Percentiles rank a stretch among this genome's conserved stretches.
phyloP scores from a whole-genome alignment of 2,329 filamentous ascomycete genomes.

The Pseudogymnoascus sp. region DNA sequence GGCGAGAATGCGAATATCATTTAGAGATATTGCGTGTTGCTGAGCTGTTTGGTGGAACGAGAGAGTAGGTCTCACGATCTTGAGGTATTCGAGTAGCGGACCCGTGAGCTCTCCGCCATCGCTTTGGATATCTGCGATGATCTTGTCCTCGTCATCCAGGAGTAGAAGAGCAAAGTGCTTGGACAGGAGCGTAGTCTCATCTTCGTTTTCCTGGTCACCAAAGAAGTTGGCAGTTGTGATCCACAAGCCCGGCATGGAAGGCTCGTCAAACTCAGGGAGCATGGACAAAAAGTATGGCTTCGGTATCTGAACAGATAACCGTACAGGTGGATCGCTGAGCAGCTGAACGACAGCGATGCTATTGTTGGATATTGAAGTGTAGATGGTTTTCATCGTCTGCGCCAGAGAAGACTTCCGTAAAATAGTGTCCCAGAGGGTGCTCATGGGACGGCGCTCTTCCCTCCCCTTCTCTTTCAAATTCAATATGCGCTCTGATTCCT shows the following conservation, averaged over 20 bases:
- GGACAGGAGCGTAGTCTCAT: conserved; percentile 63
- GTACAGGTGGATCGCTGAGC: conserved; percentile 49
- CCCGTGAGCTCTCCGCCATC: conserved; percentile 69
- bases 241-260: conserved; percentile 69
- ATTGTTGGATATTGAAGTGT: conserved; percentile 71
- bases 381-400: conserved; percentile 73
- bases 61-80: conserved; percentile 61
- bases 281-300: conserved; percentile 64
- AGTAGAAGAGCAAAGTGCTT: conserved; percentile 83
- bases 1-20: conserved; percentile 78
- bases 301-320: conserved; percentile 58
- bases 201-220: conserved; percentile 57
- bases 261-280: conserved; percentile 60
- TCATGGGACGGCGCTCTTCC: conserved; percentile 52
- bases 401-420: conserved; percentile 69
- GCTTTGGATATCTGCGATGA: conserved; percentile 65
- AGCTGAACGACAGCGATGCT: conserved; percentile 80
- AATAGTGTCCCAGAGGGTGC: conserved; percentile 61
- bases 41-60: conserved; percentile 66
- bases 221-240: conserved; percentile 79
- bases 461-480: conserved; percentile 73
- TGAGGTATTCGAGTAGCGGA: conserved; percentile 73
- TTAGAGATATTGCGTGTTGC: conserved; percentile 63
- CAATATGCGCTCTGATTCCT: conserved; percentile 77
- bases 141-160: conserved; percentile 70